Conservation (phyloP, 129 eudicot genomes). For the Chrysanthemum seticuspe region DNA sequence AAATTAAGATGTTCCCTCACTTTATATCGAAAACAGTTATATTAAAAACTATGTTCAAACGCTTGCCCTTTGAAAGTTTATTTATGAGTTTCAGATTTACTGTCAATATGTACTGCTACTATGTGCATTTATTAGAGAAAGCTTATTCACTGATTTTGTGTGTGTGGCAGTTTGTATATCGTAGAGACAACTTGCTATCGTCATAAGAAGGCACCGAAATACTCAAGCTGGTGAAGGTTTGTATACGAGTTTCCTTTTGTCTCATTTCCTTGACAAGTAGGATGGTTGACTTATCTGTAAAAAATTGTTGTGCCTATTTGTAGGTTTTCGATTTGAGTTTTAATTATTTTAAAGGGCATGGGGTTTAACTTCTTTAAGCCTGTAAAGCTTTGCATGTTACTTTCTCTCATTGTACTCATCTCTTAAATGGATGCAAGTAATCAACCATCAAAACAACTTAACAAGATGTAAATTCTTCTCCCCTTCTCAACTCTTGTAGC, state of each 20-base stretch:
- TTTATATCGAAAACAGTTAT: no score
- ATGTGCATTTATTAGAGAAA: no score
- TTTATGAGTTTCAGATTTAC: no score
- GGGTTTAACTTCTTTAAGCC: conserved; percentile 90
- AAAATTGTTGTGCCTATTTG: conserved; percentile 22
- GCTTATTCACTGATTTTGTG: no score
- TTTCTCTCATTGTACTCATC: conserved; percentile 1
- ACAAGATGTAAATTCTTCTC: not conserved
- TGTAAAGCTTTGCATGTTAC: conserved; percentile 85
- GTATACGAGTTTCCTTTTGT: conserved; percentile 9
- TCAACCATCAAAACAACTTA: conserved; percentile 1
- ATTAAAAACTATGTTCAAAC: no score
- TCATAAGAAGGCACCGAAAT: no score
- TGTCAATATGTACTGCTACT: no score
- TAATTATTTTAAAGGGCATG: conserved; percentile 93
- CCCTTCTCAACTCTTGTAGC: conserved; percentile 47
- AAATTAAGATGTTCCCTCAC: no score
- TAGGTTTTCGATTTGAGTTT: conserved; percentile 99
- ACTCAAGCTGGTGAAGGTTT: conserved; percentile 86
- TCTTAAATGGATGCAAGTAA: not conserved
- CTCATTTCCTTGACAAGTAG: not conserved
- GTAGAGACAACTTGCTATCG: conserved; percentile 87
- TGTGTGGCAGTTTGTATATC: conserved; percentile 91
- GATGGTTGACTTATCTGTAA: not conserved
- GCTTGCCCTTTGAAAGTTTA: no score